phyloP scores from a whole-genome alignment of 129 eudicot species.

The Oenanthe sinensis region DNA sequence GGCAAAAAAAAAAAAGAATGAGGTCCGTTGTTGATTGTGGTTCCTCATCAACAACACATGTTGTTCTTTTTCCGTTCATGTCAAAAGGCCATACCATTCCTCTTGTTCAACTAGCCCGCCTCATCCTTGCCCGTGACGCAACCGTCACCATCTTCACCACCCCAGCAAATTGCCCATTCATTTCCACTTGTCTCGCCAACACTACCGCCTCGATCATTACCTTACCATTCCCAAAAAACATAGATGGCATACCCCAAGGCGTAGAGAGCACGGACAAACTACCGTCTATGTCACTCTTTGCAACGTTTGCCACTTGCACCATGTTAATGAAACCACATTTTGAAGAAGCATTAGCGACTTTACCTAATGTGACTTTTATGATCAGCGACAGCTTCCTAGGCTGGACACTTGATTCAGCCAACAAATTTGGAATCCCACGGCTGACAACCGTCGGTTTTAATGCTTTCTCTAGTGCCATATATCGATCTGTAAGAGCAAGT shows the following conservation, averaged over 20 bases:
- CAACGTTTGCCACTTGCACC: conserved; percentile 34
- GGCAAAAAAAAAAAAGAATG: neutral
- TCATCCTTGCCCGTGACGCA: conserved; percentile 31
- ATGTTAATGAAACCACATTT: conserved; percentile 47
- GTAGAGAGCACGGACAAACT: conserved; percentile 74
- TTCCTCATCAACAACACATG: conserved; percentile 19
- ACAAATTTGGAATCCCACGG: conserved; percentile 51
- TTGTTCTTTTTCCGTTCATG: conserved; percentile 71
- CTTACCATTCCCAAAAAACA: conserved; percentile 42
- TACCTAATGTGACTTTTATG: conserved; percentile 32
- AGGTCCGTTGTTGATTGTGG: neutral
- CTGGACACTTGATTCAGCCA: conserved; percentile 63
- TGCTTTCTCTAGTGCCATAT: conserved; percentile 14
- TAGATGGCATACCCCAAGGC: conserved; percentile 37
- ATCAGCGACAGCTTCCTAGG: conserved; percentile 52
- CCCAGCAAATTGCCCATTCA: conserved; percentile 49
- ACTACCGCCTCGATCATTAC: conserved; percentile 15
- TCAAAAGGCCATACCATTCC: conserved; percentile 87
- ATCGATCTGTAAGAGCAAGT: neutral
- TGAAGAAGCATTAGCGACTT: conserved; percentile 28
- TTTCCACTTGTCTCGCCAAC: conserved; percentile 25
- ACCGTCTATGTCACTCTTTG: conserved; percentile 63
- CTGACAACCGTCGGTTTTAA: conserved; percentile 45
- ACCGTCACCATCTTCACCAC: conserved; percentile 61
- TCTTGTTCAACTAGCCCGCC: conserved; percentile 43